phyloP scores from a whole-genome alignment of 768 basidiomycete species.

The Tricholoma sp. region DNA sequence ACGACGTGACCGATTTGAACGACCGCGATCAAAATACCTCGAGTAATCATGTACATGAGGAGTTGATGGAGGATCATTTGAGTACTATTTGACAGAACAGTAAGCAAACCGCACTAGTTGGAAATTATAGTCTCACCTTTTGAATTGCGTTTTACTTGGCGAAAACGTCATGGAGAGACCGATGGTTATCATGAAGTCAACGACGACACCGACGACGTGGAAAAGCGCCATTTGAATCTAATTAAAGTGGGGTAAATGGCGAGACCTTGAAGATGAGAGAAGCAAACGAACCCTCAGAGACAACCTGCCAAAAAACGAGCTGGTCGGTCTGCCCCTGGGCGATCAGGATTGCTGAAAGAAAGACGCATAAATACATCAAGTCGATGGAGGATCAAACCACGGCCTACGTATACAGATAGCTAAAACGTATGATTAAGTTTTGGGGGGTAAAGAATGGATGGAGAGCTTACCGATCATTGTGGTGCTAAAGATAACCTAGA shows the following conservation, averaged over 20 bases:
- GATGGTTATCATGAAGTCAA: conserved; percentile 4
- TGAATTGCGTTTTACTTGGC: no score
- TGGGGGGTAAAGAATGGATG: background rate
- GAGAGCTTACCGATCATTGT: background rate
- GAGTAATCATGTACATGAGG: no score
- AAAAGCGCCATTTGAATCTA: conserved; percentile 1
- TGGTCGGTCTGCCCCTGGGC: no score
- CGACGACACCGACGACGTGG: background rate
- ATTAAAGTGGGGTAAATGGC: background rate
- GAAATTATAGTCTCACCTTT: no score
- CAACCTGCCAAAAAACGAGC: background rate
- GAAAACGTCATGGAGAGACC: background rate
- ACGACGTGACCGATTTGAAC: no score
- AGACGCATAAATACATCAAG: background rate
- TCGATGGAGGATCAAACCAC: background rate
- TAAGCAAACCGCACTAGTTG: no score
- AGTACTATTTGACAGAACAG: no score
- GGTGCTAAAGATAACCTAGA: background rate
- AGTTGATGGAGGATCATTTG: no score
- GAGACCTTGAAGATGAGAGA: background rate
- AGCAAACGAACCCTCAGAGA: background rate
- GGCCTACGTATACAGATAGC: background rate
- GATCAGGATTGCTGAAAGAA: background rate
- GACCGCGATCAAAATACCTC: no score
- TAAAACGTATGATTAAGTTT: background rate